Evolutionary conservation across 2,329 filamentous ascomycete species (phyloP), one percentile per base, ranked within the genome.

Genomic region (Colletotrichum tofieldiae): DNA sequence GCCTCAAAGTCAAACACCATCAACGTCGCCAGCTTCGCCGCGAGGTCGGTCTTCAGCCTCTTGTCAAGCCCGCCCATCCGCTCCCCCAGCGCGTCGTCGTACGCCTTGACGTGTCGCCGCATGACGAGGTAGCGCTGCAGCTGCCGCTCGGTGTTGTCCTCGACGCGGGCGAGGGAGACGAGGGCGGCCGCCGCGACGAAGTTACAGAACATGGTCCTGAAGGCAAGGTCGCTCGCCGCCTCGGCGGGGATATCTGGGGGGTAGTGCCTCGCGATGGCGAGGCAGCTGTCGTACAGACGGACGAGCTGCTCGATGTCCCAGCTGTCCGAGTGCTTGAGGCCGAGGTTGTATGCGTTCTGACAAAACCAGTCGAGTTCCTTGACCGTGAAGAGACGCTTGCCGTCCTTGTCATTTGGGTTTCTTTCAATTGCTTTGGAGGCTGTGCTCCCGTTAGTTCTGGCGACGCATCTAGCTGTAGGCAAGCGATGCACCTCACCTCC

Each of bases 291-390:
- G 59, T 92, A 81, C 32, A 97, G 85, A 4, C 88, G 84, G 4
- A 91, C 78, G 0, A 92, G 84, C 60, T 86, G 81, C 7, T 80
- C 78, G 1, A 91, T 84, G 32, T 87, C 79, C 86, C 92, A 92
- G 0, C 70, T 74, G 3, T 88, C 84, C 1, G 86, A 85, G 75
- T 92, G 85, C 72, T 91, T 90, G 5, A 96, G 81, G 0, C 91
- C 92, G 8, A 95, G 80, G 75, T 96, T 97, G 83, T 97, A 97
- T 1, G 93, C 88, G 74, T 93, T 96, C 74, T 92, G 92, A 47
- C 92, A 92, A 79, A 97, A 95, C 94, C 94, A 97, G 75, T 95
- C 88, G 4, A 97, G 84, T 76, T 98, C 94, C 3, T 85, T 79
- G 0, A 86, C 70, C 0, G 87, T 89, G 77, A 95, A 94, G 1